phyloP scores from a whole-genome alignment of 768 basidiomycete species.

The Melanogaster broomeanus region DNA sequence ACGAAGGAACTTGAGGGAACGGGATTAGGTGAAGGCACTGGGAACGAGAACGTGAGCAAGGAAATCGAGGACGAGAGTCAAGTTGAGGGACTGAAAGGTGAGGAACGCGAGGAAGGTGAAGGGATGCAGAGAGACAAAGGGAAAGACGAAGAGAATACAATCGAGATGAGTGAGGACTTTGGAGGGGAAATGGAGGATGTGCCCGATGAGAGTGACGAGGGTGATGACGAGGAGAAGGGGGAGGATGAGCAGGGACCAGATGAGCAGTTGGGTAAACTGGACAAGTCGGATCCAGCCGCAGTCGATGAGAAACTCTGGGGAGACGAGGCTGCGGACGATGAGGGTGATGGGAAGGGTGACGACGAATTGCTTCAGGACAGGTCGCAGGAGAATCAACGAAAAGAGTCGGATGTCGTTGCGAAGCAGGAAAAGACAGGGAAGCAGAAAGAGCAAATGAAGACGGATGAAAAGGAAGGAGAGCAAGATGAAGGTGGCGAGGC shows the following conservation, averaged over 20 bases:
- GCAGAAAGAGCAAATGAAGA: slow-evolving; percentile 35
- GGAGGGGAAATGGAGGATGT: slow-evolving; percentile 86
- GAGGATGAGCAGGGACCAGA: slow-evolving; percentile 63
- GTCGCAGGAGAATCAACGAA: slow-evolving; percentile 46
- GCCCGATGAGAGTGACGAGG: slow-evolving; percentile 57
- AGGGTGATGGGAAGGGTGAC: slow-evolving; percentile 46
- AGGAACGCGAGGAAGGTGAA: slow-evolving; percentile 43
- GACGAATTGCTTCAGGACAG: slow-evolving; percentile 64
- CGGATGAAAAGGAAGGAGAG: slow-evolving; percentile 28
- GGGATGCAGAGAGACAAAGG: slow-evolving; percentile 37
- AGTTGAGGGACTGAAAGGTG: slow-evolving; percentile 87
- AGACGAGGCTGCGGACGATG: slow-evolving; percentile 66
- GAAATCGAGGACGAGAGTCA: slow-evolving; percentile 97
- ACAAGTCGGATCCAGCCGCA: slow-evolving; percentile 77
- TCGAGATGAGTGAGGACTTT: slow-evolving; percentile 92
- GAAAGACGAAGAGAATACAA: slow-evolving; percentile 68
- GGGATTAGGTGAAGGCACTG: slow-evolving; percentile 87
- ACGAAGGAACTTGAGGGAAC: slow-evolving; percentile 65
- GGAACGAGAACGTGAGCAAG: slow-evolving; percentile 85
- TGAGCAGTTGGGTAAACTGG: slow-evolving; percentile 81
- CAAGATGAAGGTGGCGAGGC: slow-evolving; percentile 28
- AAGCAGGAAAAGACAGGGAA: slow-evolving; percentile 62
- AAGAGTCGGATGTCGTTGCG: slow-evolving; percentile 69
- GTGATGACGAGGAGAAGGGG: slow-evolving; percentile 47
- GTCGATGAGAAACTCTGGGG: slow-evolving; percentile 99